Base-by-base conservation (phyloP, 768 basidiomycete species). In the Lactifluus subvellereus region DNA sequence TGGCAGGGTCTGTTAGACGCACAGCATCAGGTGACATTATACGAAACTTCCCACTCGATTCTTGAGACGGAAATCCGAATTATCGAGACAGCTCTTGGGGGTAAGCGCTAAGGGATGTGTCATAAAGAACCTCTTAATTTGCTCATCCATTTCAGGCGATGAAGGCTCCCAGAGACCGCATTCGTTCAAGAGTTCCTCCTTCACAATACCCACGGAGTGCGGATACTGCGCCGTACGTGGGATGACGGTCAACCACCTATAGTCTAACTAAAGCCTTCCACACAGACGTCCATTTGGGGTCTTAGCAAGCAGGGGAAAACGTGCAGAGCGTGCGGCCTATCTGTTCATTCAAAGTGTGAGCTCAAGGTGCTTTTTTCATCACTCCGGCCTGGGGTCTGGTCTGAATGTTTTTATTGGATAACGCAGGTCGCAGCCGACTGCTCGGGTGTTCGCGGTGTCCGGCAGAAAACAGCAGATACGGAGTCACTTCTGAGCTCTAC, bases 251-350 rank as follows among this genome's bases (percentile, higher is more conserved):
- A 43, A 18, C 54, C 14, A 3, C 68, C 37, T 47, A 51, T 37
- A 61, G 30, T 33, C 33, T 54, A 14, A 58, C 42, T 51, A 32
- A 52, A n/a, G 49, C 47, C 33, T 54, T 53, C 47, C 20, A 33
- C 33, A 38, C 61, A 92, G 90, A 79, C 86, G 10, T 88, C 88
- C 8, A 91, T 94, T 35, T 93, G 91, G 91, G 92, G 91, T 9
- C 76, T 93, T 49, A 88, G 83, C 71, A 92, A 91, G 73, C 88
- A 90, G 70, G 91, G 91, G 38, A 93, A 91, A 76, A 90, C 87
- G 6, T 93, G 91, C 76, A 86, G 80, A 71, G 73, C 78, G 13
- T 94, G 92, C 71, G 85, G 87, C 1, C 73, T 93, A 54, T 86
- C 87, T 20, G 91, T 93, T 7, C 91, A 93, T 71, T 76, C 84